Evolutionary conservation across 2,329 filamentous ascomycete species (phyloP).

Genomic region (Blastomyces emzantsi): DNA sequence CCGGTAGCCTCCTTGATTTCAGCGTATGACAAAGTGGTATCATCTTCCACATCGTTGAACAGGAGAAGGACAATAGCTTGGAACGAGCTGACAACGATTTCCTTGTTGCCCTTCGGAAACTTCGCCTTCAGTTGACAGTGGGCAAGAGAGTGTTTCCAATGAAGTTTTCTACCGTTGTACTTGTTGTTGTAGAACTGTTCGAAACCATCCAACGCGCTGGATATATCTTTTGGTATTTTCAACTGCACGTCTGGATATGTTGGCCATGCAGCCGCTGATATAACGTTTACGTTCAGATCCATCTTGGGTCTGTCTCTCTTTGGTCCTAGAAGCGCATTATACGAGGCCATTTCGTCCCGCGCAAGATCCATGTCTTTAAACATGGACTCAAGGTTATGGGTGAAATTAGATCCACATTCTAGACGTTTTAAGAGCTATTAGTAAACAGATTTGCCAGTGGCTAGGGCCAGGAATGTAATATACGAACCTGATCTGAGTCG

Average conservation of each 20-base stretch:
- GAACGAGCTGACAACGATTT: slow-evolving; percentile 82
- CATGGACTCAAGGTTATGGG: slow-evolving; percentile 97
- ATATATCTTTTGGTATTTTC: slow-evolving; percentile 65
- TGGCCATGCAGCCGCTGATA: slow-evolving; percentile 91
- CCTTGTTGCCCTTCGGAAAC: slow-evolving; percentile 73
- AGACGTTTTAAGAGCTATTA: slow-evolving; percentile 2
- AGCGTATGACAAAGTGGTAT: slow-evolving; percentile 60
- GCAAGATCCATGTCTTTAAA: slow-evolving; percentile 96
- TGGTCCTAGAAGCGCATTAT: slow-evolving; percentile 59
- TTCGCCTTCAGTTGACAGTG: slow-evolving; percentile 77
- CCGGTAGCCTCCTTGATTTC: slow-evolving; percentile 68
- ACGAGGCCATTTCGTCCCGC: slow-evolving; percentile 85
- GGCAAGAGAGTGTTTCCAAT: slow-evolving; percentile 89
- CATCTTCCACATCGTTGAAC: slow-evolving; percentile 64
- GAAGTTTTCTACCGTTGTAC: slow-evolving; percentile 75
- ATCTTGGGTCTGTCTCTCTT: slow-evolving; percentile 50
- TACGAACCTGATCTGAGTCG: slow-evolving; percentile 64
- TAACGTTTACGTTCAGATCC: slow-evolving; percentile 75
- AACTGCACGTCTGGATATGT: slow-evolving; percentile 72
- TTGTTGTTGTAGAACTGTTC: slow-evolving; percentile 81
- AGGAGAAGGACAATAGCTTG: slow-evolving; percentile 84
- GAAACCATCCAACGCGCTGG: slow-evolving; percentile 69
- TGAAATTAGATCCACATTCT: slow-evolving; percentile 91
- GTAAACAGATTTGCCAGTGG: slow-evolving; percentile 8
- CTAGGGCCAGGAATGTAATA: not conserved